Evolutionary conservation across 805 yeast species (phyloP).

Genomic region (Isabelozyma gotoi): DNA sequence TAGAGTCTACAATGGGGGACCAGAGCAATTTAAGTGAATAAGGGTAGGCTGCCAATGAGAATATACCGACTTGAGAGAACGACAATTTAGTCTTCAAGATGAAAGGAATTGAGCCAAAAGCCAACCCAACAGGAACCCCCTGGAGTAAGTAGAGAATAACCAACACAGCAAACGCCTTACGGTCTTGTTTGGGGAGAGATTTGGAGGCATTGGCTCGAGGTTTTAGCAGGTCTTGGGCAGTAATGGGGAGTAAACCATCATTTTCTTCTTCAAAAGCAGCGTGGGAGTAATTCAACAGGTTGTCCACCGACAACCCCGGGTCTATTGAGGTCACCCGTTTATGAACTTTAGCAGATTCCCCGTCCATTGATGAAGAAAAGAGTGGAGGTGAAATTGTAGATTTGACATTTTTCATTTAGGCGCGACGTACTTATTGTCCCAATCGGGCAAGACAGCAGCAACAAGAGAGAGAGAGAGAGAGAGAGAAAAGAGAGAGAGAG

Average conservation of each 20-base stretch:
- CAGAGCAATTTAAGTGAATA: conserved; percentile 88
- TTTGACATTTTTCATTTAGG: neutral
- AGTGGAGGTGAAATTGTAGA: neutral
- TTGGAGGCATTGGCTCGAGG: conserved; percentile 3
- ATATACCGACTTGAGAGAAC: conserved; percentile 87
- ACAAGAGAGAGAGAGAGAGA: too few relatives aligned
- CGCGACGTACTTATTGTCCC: neutral
- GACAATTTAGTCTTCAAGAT: conserved; percentile 77
- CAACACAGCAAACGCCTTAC: conserved; percentile 72
- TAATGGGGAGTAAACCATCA: conserved; percentile 35
- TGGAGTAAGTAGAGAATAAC: conserved; percentile 79
- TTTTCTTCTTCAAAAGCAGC: conserved; percentile 30
- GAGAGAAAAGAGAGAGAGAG: too few relatives aligned
- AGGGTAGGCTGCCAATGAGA: conserved; percentile 91
- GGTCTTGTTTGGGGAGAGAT: conserved; percentile 38
- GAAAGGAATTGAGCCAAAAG: conserved; percentile 93
- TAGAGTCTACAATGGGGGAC: conserved; percentile 95
- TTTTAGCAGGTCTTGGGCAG: conserved; percentile 14
- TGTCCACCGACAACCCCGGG: conserved; percentile 8
- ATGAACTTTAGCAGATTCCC: conserved; percentile 13
- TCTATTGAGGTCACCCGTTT: conserved; percentile 19
- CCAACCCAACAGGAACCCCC: conserved; percentile 96
- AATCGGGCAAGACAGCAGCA: too few relatives aligned
- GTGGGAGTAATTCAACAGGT: conserved; percentile 16
- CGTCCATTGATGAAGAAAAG: neutral